Evolutionary conservation across 2,329 filamentous ascomycete genomes (phyloP), one percentile per base, ranked within the genome.

Genomic region (Exophiala aquamarina): DNA sequence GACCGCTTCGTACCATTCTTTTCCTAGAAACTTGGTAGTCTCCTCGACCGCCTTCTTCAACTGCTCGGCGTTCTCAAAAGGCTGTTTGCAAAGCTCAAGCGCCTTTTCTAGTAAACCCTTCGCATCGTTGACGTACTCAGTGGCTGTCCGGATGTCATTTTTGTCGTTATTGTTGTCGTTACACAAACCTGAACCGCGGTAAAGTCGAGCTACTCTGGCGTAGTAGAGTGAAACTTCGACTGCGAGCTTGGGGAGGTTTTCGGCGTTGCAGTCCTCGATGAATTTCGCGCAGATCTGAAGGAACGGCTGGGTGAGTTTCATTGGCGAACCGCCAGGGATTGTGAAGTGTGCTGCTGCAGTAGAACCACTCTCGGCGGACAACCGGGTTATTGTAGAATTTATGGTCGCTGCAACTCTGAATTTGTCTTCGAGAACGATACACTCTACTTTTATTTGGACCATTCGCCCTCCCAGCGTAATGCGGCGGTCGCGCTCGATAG

Each of bases 1-100:
- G 1, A 75, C 65, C 1, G 61, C 50, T 20, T 71, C 65, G 43
- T 76, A 74, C 53, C 64, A 65, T 7, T 65, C 56, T 20, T 56
- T 59, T 3, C 56, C 33, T 2, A 72, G 54, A 2, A 73, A 49
- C 34, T 54, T 49, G 8, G 59, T 18, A 2, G 42, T 50, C 3
- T 62, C 41, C 4, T 66, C 57, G 2, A 70, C 53, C 1, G 63
- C 67, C 9, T 40, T 36, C 0, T 38, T 21, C 8, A 70, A 52
- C 3, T 15, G 46, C 2, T 61, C 51, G 0, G 65, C 59, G 38
- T 59, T 58, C 7, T 62, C 55, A 47, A 72, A 68, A 1, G 52
- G 49, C 23, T 60, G 46, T 31, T 61, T 44, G 49, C 69, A 73
- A 5, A 71, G 50, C 32, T 58, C 42, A 3, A 54, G 32, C 1